These are phyloP conservation scores for Leptoxyphium fumago DNA, from an alignment of 2,329 filamentous ascomycete species.

Conservation along the genomic window DNA sequence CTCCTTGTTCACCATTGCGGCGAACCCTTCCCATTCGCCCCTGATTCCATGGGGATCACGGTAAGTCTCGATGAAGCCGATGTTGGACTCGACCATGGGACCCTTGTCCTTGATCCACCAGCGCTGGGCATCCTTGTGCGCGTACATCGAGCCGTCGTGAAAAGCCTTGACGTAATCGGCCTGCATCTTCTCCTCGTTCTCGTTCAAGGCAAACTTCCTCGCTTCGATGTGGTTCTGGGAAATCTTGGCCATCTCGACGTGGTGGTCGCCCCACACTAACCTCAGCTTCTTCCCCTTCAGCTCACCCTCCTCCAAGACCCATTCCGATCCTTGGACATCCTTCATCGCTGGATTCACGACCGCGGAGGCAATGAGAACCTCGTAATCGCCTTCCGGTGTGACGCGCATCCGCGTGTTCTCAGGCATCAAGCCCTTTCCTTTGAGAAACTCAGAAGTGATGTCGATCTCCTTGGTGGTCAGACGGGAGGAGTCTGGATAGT, in stretches of 20 bases:
- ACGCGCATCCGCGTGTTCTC: conserved; percentile 37
- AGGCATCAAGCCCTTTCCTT: conserved; percentile 31
- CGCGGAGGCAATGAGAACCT: conserved; percentile 35
- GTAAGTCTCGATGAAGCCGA: conserved; percentile 42
- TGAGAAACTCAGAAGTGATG: conserved; percentile 30
- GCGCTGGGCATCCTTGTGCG: conserved; percentile 36
- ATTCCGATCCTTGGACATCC: conserved; percentile 30
- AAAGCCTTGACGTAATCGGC: conserved; percentile 36
- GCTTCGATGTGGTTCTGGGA: conserved; percentile 31
- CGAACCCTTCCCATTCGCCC: conserved; percentile 39
- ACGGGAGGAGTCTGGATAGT: conserved; percentile 34
- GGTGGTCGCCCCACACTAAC: conserved; percentile 32
- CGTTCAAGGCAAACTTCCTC: conserved; percentile 31
- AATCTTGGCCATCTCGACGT: conserved; percentile 32
- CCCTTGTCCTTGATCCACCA: conserved; percentile 40
- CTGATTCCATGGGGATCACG: conserved; percentile 39
- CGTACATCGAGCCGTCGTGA: conserved; percentile 33
- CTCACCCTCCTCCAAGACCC: conserved; percentile 26
- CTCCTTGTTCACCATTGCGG: conserved; percentile 66
- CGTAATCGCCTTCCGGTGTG: conserved; percentile 27
- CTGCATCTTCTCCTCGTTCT: conserved; percentile 30
- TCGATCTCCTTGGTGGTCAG: conserved; percentile 35
- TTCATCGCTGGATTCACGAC: conserved; percentile 24
- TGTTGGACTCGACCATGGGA: conserved; percentile 36
- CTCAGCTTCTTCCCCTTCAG: conserved; percentile 31